A percentile compares a stretch with the other conserved stretches of the same genome.
These are phyloP conservation scores for Globisporangium orthogonon DNA, from an alignment of 352 stramenopile genomes.

Conservation along the genomic window DNA sequence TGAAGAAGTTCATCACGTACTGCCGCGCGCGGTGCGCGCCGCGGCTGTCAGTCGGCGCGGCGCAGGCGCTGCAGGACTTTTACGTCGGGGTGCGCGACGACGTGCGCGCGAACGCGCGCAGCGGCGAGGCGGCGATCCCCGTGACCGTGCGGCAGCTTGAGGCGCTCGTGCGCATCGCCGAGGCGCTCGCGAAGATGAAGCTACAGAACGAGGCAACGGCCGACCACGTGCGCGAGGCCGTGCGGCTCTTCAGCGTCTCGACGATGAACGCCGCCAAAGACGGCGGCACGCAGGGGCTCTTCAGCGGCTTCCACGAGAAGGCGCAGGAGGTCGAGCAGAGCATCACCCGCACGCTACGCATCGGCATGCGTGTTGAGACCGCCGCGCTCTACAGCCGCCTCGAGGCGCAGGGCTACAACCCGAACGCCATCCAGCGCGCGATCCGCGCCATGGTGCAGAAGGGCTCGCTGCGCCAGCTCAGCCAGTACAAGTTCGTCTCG, in stretches of 20 bases:
- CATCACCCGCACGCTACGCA: conserved; percentile 78
- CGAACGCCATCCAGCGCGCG: conserved; percentile 80
- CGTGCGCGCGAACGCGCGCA: conserved; percentile 77
- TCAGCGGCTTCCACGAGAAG: conserved; percentile 78
- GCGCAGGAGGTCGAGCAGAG: conserved; percentile 77
- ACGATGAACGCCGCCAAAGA: conserved; percentile 96
- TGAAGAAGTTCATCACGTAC: conserved; percentile 99
- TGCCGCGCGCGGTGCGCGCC: conserved; percentile 92
- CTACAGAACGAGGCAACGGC: conserved; percentile 79
- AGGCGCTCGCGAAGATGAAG: conserved; percentile 98
- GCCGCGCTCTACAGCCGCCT: conserved; percentile 76
- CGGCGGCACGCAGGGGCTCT: conserved; percentile 80
- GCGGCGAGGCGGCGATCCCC: conserved; percentile 84
- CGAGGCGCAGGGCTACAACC: conserved; percentile 76
- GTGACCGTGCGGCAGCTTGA: conserved; percentile 99
- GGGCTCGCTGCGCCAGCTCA: conserved; percentile 65
- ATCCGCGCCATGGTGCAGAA: conserved; percentile 87
- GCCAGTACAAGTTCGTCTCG: conserved; percentile 85
- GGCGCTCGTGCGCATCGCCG: conserved; percentile 95
- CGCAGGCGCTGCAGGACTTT: conserved; percentile 92
- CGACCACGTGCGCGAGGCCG: conserved; percentile 94
- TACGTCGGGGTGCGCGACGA: conserved; percentile 98
- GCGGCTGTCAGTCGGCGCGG: conserved; percentile 88
- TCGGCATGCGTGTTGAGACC: conserved; percentile 74
- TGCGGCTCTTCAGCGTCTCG: conserved; percentile 97